Evolutionary conservation across 257 asterid genomes (phyloP), one percentile per base, ranked within the genome.

Genomic region (Solanum neorickii): DNA sequence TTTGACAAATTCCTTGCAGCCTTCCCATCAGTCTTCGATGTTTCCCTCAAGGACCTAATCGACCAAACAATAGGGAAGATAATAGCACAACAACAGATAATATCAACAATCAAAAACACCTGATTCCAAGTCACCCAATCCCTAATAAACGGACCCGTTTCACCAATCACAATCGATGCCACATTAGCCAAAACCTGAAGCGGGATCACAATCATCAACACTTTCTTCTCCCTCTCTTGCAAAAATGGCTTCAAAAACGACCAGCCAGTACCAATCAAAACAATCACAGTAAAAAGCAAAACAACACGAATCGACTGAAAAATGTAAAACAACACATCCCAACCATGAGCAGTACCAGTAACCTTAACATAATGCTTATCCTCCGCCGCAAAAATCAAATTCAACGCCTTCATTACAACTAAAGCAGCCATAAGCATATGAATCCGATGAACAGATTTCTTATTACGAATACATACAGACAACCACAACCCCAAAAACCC

Each of bases 51-150:
- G 3, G 99, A 96, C 91, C 98, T 90, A 87, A 97, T 97, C 21
- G 99, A 96, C 99, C 99, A 97, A 52, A 97, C 98, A 73, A 95
- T 94, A 7, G 99, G 99, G 90, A 97, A 97, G 35, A 97, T 95
- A 90, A 97, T 94, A 6, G 98, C 97, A 44, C 98, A 97, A 15
- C 99, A 97, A 59, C 99, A 97, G 21, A 97, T 88, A 18, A 97
- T 93, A 89, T 97, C 99, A 84, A 97, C 98, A 91, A 97, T 84
- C 91, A 97, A 86, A 87, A 95, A 96, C 90, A 96, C 94, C 89
- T 95, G 98, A 88, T 97, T 94, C 99, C 99, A 97, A 42, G 99
- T 94, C 21, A 93, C 95, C 98, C 98, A 96, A 86, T 97, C 98
- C 93, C 91, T 95, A 68, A 93, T 97, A 82, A 97, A 97, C 0